Percentiles rank a stretch among this genome's conserved stretches.
phyloP scores from a whole-genome alignment of 306 rosid genomes.

The Canavalia gladiata region DNA sequence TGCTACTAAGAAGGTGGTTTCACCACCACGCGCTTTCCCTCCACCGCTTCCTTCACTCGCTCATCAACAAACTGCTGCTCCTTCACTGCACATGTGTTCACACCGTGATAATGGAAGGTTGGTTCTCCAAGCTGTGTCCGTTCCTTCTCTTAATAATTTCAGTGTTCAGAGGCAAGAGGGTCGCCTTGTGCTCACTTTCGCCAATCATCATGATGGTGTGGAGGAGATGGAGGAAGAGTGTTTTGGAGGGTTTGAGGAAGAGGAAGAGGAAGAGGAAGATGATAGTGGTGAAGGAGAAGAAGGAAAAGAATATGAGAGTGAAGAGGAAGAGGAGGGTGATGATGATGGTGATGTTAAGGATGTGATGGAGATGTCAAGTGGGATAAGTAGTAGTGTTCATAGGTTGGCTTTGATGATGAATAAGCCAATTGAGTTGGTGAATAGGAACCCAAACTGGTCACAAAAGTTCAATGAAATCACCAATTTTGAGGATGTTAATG shows the following conservation, averaged over 20 bases:
- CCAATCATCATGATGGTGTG: slow-evolving; percentile 39
- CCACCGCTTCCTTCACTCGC: slow-evolving; percentile 79
- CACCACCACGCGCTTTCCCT: slow-evolving; percentile 61
- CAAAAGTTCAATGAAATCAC: slow-evolving; percentile 59
- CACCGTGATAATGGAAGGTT: slow-evolving; percentile 83
- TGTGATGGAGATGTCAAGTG: slow-evolving; percentile 53
- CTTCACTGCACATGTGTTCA: slow-evolving; percentile 65
- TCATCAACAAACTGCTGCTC: slow-evolving; percentile 51
- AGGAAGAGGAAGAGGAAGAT: neutral
- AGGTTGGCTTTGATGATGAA: slow-evolving; percentile 64
- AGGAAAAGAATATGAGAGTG: slow-evolving; percentile 4
- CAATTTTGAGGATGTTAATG: slow-evolving; percentile 56
- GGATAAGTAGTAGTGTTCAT: slow-evolving; percentile 50
- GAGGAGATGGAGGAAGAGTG: slow-evolving; percentile 45
- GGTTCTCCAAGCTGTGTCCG: slow-evolving; percentile 78
- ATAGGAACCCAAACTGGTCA: slow-evolving; percentile 64
- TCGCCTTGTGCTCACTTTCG: slow-evolving; percentile 78
- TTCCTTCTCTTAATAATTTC: slow-evolving; percentile 67
- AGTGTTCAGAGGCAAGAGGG: slow-evolving; percentile 74
- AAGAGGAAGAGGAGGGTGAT: slow-evolving; percentile 30
- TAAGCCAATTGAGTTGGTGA: slow-evolving; percentile 61
- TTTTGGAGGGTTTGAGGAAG: slow-evolving; percentile 38
- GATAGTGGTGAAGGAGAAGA: neutral
- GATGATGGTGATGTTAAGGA: slow-evolving; percentile 41
- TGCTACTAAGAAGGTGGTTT: slow-evolving; percentile 45